Evolutionary conservation across 2,329 filamentous ascomycete genomes (phyloP).

Genomic region (Cordyceps tenuipes): DNA sequence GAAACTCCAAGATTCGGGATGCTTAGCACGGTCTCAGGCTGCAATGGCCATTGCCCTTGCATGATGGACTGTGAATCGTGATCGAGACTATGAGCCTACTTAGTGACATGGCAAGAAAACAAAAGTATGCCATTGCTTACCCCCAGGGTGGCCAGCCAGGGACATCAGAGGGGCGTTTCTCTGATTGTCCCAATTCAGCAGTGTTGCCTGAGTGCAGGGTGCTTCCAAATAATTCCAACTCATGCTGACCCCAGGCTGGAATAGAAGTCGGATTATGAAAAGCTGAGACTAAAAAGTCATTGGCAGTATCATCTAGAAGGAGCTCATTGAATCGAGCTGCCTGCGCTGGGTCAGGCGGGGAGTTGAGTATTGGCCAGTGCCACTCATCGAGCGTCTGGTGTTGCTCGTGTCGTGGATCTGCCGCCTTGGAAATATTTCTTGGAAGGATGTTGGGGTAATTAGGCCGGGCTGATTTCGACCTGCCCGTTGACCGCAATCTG

Average conservation of each 20-base stretch:
- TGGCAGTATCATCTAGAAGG: not conserved
- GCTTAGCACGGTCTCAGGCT: not conserved
- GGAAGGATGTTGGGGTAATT: not conserved
- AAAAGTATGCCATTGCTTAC: not conserved
- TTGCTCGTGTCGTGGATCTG: not conserved
- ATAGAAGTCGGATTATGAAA: not conserved
- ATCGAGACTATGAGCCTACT: not conserved
- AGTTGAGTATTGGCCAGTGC: not conserved
- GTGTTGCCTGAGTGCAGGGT: not conserved
- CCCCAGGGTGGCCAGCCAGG: not conserved
- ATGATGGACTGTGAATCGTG: not conserved
- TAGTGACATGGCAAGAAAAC: not conserved
- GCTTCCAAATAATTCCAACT: not conserved
- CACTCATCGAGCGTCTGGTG: not conserved
- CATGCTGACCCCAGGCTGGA: not conserved
- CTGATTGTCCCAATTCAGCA: not conserved
- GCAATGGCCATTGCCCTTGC: not conserved
- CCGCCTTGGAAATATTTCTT: not conserved
- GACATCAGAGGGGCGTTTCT: not conserved
- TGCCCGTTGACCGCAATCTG: not conserved
- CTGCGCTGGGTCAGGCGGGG: not conserved
- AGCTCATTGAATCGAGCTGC: not conserved
- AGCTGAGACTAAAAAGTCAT: not conserved
- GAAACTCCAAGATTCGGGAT: not conserved
- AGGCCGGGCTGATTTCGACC: not conserved